Evolutionary conservation across 2,329 filamentous ascomycete genomes (phyloP).

Genomic region (Geoglossum cookeanum): DNA sequence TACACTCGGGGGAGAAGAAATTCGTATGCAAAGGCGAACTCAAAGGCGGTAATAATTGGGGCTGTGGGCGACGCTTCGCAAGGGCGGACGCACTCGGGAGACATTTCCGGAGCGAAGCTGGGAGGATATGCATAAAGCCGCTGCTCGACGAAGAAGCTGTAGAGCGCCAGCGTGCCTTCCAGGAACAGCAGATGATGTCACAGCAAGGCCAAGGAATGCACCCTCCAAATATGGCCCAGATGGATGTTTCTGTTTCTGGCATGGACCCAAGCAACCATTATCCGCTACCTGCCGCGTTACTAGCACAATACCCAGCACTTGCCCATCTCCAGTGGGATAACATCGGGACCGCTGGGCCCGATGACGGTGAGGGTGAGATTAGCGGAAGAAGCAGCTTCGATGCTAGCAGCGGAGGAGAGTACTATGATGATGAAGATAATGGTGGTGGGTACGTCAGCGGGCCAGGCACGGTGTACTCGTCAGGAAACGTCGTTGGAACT

Average conservation of each 20-base stretch:
- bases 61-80: slow-evolving; percentile 81
- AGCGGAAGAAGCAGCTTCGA: slow-evolving; percentile 69
- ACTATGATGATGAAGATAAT: slow-evolving; percentile 51
- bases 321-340: slow-evolving; percentile 74
- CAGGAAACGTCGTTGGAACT: background rate
- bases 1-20: slow-evolving; percentile 96
- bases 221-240: slow-evolving; percentile 39
- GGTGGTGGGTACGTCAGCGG: slow-evolving; percentile 18
- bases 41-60: slow-evolving; percentile 69
- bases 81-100: slow-evolving; percentile 85
- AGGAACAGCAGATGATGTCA: slow-evolving; percentile 47
- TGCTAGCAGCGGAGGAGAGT: slow-evolving; percentile 48
- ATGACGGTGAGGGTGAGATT: slow-evolving; percentile 63
- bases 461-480: slow-evolving; percentile 9
- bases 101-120: slow-evolving; percentile 90
- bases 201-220: slow-evolving; percentile 38
- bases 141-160: slow-evolving; percentile 82
- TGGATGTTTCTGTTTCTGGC: slow-evolving; percentile 28
- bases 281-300: slow-evolving; percentile 63
- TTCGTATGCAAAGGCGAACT: slow-evolving; percentile 91
- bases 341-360: slow-evolving; percentile 42
- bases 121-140: slow-evolving; percentile 92
- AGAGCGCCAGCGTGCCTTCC: slow-evolving; percentile 57
- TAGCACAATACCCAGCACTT: slow-evolving; percentile 87
- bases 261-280: slow-evolving; percentile 39